phyloP scores from a whole-genome alignment of 2,329 filamentous ascomycete genomes.

The Rhinocladiella similis region DNA sequence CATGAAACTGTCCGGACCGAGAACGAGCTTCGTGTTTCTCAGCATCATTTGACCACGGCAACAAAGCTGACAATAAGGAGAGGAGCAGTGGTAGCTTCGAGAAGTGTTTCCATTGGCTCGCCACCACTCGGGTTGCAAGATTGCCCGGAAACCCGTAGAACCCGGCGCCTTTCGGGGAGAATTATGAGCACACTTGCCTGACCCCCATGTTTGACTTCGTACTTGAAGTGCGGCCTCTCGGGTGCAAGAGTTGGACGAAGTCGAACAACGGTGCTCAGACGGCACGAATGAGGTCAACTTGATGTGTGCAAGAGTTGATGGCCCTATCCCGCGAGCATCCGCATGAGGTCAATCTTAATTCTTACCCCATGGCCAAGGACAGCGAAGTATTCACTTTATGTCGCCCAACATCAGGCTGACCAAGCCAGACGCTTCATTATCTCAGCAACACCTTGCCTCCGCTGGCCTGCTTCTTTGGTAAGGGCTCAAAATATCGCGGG shows the following conservation, averaged over 20 bases:
- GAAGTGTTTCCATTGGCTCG: neutral
- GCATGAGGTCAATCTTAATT: constrained; percentile 6
- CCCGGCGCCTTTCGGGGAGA: neutral
- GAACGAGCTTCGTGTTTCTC: neutral
- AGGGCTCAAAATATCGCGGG: too few species aligned
- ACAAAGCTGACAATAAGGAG: neutral
- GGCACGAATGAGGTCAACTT: neutral
- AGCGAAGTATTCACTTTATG: neutral
- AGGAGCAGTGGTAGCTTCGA: neutral
- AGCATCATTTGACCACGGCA: constrained; percentile 1
- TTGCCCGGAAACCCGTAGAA: neutral
- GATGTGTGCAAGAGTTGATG: neutral
- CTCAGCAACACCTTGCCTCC: too few species aligned
- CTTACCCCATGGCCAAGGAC: neutral
- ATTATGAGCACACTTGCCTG: neutral
- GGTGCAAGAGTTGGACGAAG: neutral
- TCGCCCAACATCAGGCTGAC: too few species aligned
- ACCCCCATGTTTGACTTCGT: neutral
- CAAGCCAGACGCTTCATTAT: too few species aligned
- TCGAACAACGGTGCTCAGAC: neutral
- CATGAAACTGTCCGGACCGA: neutral
- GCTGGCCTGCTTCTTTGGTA: too few species aligned
- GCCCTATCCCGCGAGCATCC: constrained; percentile 4
- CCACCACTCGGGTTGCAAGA: neutral
- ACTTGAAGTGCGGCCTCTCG: neutral